Base-by-base conservation (phyloP, 805 yeast species). In the Pichia membranifaciens region DNA sequence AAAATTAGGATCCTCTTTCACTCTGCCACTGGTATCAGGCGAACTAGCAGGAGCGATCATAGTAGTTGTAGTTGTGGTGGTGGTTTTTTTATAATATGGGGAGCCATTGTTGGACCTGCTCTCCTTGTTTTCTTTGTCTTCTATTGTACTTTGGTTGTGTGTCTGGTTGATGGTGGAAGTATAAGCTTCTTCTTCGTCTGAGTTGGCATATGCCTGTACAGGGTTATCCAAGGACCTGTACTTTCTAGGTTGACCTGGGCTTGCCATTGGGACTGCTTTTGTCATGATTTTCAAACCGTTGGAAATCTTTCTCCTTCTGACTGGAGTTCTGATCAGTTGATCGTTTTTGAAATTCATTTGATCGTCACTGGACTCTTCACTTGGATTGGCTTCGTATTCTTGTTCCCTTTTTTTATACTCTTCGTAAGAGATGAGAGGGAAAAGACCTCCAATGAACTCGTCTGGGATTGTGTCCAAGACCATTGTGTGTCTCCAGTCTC, bases 191-290 rank as follows among this genome's bases (percentile, higher is more conserved):
- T 59, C 77, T 61, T 54, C 72, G 59, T 53, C 73, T 38, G 60
- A 63, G 39, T 64, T 62, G 49, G 48, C 64, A 45, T 62, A 64
- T n/a, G 55, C 54, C 35, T 59, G 62, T 45, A 56, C 58, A 21
- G 62, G 62, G 47, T 58, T 58, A 17, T 58, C 57, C 5, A 70
- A 64, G 3, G 73, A 69, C 33, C 68, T 65, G 54, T 68, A 68
- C 58, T 91, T 91, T 60, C 97, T 78, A 36, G 99, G 99, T 66
- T 93, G 99, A 2, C 98, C 99, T 0, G 99, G 99, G 2, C 96
- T 87, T 43, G 87, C 87, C 54, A 78, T 76, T 5, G 98, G 99
- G 17, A 93, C 89, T 0, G 93, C 93, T 34, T 81, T 77, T 57
- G 78, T 84, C 5, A 53, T 49, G 0, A 61, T 65, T 56, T 82